Evolutionary conservation across 495 filamentous ascomycete genomes (phyloP), one percentile per base, ranked within the genome.

Genomic region (Bryoglossum gracile): DNA sequence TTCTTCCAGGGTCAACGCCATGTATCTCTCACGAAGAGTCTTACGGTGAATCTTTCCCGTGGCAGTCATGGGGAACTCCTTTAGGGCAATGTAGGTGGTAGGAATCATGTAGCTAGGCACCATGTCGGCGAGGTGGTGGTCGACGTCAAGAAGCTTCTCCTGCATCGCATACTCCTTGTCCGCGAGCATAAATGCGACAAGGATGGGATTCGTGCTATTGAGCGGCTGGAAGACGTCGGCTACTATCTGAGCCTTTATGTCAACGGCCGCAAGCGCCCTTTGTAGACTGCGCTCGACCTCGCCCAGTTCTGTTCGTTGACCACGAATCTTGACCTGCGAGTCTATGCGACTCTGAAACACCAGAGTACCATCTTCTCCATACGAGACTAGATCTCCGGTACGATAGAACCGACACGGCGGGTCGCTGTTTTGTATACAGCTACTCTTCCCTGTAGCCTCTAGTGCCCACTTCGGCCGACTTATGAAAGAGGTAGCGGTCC

Each of bases 401-500:
- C 8, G 34, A 37, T 37, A 37, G 5, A 30, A 13, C 26, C 26
- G 26, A n/a, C n/a, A n/a, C n/a, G n/a, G n/a, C n/a, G n/a, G n/a
- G n/a, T n/a, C n/a, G n/a, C n/a, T n/a, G n/a, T n/a, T n/a, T n/a
- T n/a, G n/a, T n/a, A n/a, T n/a, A n/a, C n/a, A n/a, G n/a, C n/a
- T n/a, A n/a, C n/a, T n/a, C n/a, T n/a, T n/a, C 6, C 26, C 26
- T 30, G 26, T 13, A 5, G 6, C 26, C 5, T 30, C 6, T 30
- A 30, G 26, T 13, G 13, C 6, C 26, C 26, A 30, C 26, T 5
- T 13, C 26, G 10, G 55, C 41, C 59, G n/a, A 30, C 28, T 50
- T 21, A 51, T 55, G 17, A 81, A 59, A 1, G 64, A 13, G 17
- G 39, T 23, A 8, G 21, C 40, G 3, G 30, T 46, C 19, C 46